Evolutionary conservation across 768 basidiomycete genomes (phyloP).

Genomic region (Cyathus striatus): DNA sequence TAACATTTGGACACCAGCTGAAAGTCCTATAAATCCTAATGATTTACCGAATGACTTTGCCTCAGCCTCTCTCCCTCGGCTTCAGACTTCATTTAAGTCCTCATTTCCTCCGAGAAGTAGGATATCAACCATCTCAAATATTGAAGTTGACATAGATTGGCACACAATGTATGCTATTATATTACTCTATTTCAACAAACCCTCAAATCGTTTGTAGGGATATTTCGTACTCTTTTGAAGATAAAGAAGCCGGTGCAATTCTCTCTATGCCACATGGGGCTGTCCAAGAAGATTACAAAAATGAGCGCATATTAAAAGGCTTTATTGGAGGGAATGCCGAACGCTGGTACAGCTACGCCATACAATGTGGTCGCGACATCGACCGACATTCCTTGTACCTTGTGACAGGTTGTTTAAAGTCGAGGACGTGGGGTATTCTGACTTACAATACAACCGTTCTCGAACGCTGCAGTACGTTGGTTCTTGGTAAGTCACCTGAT

Average conservation of each 20-base stretch:
- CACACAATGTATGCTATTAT: not conserved
- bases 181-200: not conserved
- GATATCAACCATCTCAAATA: not conserved
- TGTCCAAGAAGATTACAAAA: conserved; percentile 2
- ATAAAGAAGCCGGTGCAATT: conserved; percentile 4
- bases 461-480: not conserved
- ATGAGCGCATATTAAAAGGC: not conserved
- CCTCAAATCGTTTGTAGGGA: conserved; percentile 1
- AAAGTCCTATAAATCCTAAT: conserved; percentile 7
- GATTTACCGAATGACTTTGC: not conserved
- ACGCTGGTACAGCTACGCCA: conserved; percentile 1
- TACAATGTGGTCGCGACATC: not conserved
- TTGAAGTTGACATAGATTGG: not conserved
- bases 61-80: not conserved
- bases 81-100: not conserved
- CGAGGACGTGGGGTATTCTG: conserved; percentile 4
- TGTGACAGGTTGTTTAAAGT: conserved; percentile 5
- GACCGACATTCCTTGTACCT: conserved; percentile 3
- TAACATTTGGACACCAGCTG: conserved; percentile 9
- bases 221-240: not conserved
- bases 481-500: not conserved
- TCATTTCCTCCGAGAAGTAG: not conserved
- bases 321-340: not conserved
- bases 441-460: conserved; percentile 3
- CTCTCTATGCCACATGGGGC: conserved; percentile 8